Conservation (phyloP, 2,329 filamentous ascomycete genomes). For the Colletotrichum spaethianum region DNA sequence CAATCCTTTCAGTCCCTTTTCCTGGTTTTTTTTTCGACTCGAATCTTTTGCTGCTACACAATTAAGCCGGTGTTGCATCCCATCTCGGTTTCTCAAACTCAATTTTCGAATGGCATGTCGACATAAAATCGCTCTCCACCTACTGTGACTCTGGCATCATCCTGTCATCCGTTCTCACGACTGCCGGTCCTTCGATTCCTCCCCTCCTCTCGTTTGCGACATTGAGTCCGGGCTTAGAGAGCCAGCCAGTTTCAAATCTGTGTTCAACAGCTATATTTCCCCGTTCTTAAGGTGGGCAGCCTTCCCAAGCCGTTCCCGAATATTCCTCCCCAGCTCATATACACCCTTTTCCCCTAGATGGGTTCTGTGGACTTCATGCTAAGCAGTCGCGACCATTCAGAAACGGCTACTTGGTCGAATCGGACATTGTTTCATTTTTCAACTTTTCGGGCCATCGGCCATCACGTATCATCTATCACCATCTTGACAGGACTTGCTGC, state of each 20-base stretch:
- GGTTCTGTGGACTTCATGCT: constrained; percentile 23
- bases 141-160: constrained; percentile 17
- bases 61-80: constrained; percentile 17
- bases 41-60: neutral
- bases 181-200: constrained; percentile 15
- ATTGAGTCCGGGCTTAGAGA: constrained; percentile 32
- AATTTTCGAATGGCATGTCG: constrained; percentile 30
- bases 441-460: constrained; percentile 3
- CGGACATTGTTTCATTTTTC: constrained; percentile 14
- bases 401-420: constrained; percentile 23
- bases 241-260: constrained; percentile 29
- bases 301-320: constrained; percentile 32
- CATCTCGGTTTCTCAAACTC: constrained; percentile 26
- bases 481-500: constrained; percentile 15
- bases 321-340: constrained; percentile 26
- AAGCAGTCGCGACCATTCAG: constrained; percentile 16
- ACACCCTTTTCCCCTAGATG: constrained; percentile 15
- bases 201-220: constrained; percentile 15
- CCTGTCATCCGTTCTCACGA: constrained; percentile 15
- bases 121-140: constrained; percentile 17
- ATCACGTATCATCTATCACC: constrained; percentile 11
- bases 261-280: constrained; percentile 31
- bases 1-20: neutral
- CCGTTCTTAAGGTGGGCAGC: constrained; percentile 31
- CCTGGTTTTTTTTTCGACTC: neutral